Base-by-base conservation (phyloP, 2,329 filamentous ascomycete genomes). In the Colletotrichum sp. region DNA sequence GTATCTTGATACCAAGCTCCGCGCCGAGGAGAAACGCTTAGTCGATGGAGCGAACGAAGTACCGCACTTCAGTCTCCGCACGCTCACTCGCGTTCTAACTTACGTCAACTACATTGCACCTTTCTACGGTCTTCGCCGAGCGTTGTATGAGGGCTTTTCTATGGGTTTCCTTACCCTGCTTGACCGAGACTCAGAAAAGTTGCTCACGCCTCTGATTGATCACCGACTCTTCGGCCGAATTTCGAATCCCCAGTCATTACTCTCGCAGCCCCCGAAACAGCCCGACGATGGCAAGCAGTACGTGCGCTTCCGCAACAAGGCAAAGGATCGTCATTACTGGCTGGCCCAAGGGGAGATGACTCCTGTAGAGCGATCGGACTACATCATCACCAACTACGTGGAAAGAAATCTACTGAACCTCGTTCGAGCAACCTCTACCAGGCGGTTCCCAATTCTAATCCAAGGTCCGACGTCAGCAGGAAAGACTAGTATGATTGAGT, bases 401-500 rank as follows among this genome's bases (percentile, higher is more conserved):
- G 95, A 98, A 85, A 93, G 95, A 68, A 99, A 99, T 79, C 89
- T 99, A 78, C 92, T 98, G 79, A 99, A 99, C 80, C 87, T 99
- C 32, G 96, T 99, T 13, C 92, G 98, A 81, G 98, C 97, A 5
- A 96, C 96, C 18, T 99, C 96, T 1, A 99, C 96, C 6, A 89
- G 96, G 44, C 92, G 95, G 65, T 99, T 98, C 83, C 98, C 97
- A 1, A 95, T 99, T 65, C 89, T 99, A 12, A 94, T 99, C 24
- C 97, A 99, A 84, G 97, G 97, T 5, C 97, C 98, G 15, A 99
- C 97, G 0, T 99, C 98, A 7, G 95, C 96, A 15, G 97, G 97
- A 78, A 99, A 99, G 86, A 99, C 97, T 0, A 99, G 96, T 85
- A 99, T 99, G 97, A 98, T 99, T 57, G 96, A 99, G 85, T 98